phyloP scores from a whole-genome alignment of 2,329 filamentous ascomycete species.

The Lomentospora prolificans region DNA sequence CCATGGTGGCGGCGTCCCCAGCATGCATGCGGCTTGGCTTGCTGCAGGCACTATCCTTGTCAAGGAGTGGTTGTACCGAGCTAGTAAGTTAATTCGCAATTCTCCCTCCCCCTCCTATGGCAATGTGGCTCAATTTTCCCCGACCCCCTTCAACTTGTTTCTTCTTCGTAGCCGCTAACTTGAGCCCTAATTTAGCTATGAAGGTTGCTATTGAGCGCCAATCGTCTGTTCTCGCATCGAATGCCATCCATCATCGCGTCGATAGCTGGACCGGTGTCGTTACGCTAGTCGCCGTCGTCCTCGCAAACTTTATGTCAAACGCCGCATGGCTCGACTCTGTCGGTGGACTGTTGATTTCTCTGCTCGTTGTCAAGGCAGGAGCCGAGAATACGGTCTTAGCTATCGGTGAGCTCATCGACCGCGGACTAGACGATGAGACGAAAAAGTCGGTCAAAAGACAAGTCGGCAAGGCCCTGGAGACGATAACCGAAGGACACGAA shows the following conservation, averaged over 20 bases:
- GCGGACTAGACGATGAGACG: slow-evolving; percentile 77
- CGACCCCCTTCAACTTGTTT: not conserved
- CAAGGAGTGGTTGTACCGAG: slow-evolving; percentile 95
- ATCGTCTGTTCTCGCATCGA: slow-evolving; percentile 90
- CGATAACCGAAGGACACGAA: slow-evolving; percentile 42
- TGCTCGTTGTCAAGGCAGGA: slow-evolving; percentile 87
- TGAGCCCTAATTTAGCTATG: slow-evolving; percentile 54
- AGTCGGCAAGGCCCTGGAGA: slow-evolving; percentile 45
- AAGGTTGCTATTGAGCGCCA: slow-evolving; percentile 91
- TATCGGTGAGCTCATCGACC: slow-evolving; percentile 83
- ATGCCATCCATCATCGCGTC: slow-evolving; percentile 91
- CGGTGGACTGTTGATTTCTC: slow-evolving; percentile 81
- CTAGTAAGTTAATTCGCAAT: slow-evolving; percentile 56
- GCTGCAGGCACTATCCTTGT: slow-evolving; percentile 80
- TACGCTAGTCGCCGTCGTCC: slow-evolving; percentile 78
- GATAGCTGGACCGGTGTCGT: slow-evolving; percentile 94
- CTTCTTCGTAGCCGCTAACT: not conserved
- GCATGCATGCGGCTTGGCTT: slow-evolving; percentile 90
- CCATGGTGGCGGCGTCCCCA: slow-evolving; percentile 58
- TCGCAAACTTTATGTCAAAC: slow-evolving; percentile 75
- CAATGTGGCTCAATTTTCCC: no score
- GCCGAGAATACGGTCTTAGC: slow-evolving; percentile 75
- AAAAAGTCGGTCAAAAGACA: slow-evolving; percentile 61
- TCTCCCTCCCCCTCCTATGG: no score
- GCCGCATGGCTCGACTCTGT: slow-evolving; percentile 92